Percentiles rank a stretch among this genome's conserved stretches.
Conservation (phyloP, 2,329 filamentous ascomycete genomes). For the Beauveria medogensis region DNA sequence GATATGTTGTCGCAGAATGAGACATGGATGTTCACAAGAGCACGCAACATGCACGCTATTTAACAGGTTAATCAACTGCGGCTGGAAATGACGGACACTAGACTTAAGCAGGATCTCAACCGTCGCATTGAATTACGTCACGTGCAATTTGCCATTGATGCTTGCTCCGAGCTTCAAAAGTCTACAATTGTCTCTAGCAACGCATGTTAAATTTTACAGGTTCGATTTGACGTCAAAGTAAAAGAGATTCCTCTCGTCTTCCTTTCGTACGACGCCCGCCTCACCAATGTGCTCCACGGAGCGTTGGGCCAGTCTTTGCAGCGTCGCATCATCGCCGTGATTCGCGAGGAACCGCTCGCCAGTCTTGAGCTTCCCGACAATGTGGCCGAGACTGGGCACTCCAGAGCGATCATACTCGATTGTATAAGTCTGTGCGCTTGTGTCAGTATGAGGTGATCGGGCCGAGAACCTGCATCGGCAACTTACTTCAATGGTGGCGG, state of each 20-base stretch:
- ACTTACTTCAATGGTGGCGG: conserved; percentile 20
- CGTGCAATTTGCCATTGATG: not conserved
- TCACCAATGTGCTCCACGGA: conserved; percentile 18
- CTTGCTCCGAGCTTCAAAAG: not conserved
- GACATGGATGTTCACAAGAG: not conserved
- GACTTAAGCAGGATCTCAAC: not conserved
- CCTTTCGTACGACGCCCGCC: conserved; percentile 9
- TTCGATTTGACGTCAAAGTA: conserved; percentile 12
- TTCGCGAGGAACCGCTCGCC: conserved; percentile 22
- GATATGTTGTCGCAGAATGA: not conserved
- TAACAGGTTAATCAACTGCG: not conserved
- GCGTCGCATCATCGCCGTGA: conserved; percentile 17
- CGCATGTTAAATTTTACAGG: conserved; percentile 5
- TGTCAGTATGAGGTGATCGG: not conserved
- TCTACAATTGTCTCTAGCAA: not conserved
- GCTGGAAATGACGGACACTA: not conserved
- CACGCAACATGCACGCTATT: not conserved
- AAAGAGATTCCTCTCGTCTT: conserved; percentile 15
- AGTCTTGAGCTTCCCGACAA: conserved; percentile 17
- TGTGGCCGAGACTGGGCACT: conserved; percentile 13
- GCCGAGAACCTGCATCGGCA: not conserved
- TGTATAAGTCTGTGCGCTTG: conserved; percentile 21
- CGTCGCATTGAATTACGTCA: not conserved
- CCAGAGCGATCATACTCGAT: conserved; percentile 22
- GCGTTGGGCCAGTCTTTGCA: conserved; percentile 13